These are phyloP conservation scores for Colletotrichum sp. DNA, from an alignment of 2,329 filamentous ascomycete genomes.

Conservation along the genomic window DNA sequence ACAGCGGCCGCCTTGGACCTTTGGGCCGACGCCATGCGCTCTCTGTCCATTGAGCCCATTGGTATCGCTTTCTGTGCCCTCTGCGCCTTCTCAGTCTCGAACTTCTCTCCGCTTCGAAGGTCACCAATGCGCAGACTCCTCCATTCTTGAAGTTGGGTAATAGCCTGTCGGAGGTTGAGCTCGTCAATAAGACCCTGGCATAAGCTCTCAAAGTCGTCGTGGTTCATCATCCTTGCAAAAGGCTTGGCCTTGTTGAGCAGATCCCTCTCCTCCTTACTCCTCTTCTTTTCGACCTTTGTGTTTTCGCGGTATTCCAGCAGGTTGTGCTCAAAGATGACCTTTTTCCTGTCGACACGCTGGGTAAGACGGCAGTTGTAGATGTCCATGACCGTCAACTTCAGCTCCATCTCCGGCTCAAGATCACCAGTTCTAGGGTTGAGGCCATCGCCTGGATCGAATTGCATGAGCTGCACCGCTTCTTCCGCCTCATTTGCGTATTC, in stretches of 20 bases:
- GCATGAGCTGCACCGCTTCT: slow-evolving; percentile 97
- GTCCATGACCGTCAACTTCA: slow-evolving; percentile 98
- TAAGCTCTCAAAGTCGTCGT: slow-evolving; percentile 85
- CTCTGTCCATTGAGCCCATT: slow-evolving; percentile 84
- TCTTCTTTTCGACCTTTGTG: slow-evolving; percentile 87
- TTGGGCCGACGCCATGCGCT: slow-evolving; percentile 73
- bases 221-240: slow-evolving; percentile 96
- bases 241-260: slow-evolving; percentile 93
- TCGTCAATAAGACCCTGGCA: slow-evolving; percentile 88
- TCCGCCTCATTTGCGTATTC: slow-evolving; percentile 98
- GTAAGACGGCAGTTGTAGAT: slow-evolving; percentile 95
- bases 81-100: slow-evolving; percentile 84
- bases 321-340: slow-evolving; percentile 94
- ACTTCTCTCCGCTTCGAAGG: slow-evolving; percentile 86
- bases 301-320: slow-evolving; percentile 95
- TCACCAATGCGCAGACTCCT: slow-evolving; percentile 83
- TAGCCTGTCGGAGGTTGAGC: slow-evolving; percentile 88
- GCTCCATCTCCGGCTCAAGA: slow-evolving; percentile 92
- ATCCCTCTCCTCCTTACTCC: slow-evolving; percentile 93
- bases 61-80: slow-evolving; percentile 74
- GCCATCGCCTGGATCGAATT: slow-evolving; percentile 95
- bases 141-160: slow-evolving; percentile 93
- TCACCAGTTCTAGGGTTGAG: slow-evolving; percentile 84
- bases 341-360: slow-evolving; percentile 90
- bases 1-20: slow-evolving; percentile 67